These are phyloP conservation scores for Phaeosphaeria sp. DNA, from an alignment of 2,329 filamentous ascomycete genomes.

Conservation along the genomic window DNA sequence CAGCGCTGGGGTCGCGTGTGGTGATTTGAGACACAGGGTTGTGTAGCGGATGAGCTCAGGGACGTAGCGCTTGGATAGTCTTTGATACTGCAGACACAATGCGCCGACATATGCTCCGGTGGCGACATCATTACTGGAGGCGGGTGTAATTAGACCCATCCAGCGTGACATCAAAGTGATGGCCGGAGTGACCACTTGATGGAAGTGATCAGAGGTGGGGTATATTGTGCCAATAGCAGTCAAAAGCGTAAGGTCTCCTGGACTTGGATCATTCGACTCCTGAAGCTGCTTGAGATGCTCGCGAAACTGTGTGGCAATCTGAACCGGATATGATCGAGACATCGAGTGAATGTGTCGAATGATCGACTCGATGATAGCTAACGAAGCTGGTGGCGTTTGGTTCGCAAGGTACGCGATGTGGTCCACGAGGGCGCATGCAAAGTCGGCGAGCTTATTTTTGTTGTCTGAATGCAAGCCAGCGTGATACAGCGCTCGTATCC, in stretches of 20 bases:
- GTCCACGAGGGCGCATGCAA: conserved; percentile 71
- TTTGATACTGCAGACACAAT: conserved; percentile 82
- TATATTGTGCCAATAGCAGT: conserved; percentile 86
- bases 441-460: conserved; percentile 79
- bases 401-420: conserved; percentile 67
- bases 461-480: conserved; percentile 85
- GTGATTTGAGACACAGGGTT: conserved; percentile 69
- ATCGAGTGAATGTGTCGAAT: conserved; percentile 93
- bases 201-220: conserved; percentile 96
- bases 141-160: conserved; percentile 77
- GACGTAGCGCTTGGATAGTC: conserved; percentile 82
- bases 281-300: conserved; percentile 68
- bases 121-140: conserved; percentile 69
- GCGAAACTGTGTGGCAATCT: conserved; percentile 79
- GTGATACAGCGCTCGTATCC: conserved; percentile 91
- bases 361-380: conserved; percentile 76
- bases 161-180: conserved; percentile 85
- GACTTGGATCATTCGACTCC: conserved; percentile 59
- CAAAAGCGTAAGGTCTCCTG: conserved; percentile 83
- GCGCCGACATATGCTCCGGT: conserved; percentile 81
- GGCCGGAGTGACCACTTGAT: conserved; percentile 90
- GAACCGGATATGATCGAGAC: conserved; percentile 81
- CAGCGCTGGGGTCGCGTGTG: conserved; percentile 53
- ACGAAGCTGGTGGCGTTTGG: conserved; percentile 61
- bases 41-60: conserved; percentile 87